phyloP scores from a whole-genome alignment of 2,329 filamentous ascomycete species.

The Amesomyces nigricolor region DNA sequence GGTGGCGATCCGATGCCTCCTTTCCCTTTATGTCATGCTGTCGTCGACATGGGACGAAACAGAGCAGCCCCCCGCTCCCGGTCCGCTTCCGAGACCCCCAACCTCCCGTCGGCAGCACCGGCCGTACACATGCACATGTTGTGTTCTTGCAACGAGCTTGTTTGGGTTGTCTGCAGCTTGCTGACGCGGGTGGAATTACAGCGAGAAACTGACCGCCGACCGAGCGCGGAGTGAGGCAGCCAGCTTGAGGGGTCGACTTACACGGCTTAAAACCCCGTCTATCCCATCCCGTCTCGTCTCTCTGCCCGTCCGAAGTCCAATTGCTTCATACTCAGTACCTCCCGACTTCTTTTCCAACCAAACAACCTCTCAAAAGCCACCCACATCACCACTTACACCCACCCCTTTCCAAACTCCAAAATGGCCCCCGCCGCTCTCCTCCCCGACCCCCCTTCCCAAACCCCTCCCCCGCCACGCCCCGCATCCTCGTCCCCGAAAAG shows the following conservation, averaged over 20 bases:
- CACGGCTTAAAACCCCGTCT: not conserved
- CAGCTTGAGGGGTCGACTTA: not conserved
- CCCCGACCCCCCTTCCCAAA: constrained; percentile 18
- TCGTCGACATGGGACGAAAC: not conserved
- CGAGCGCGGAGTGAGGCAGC: not conserved
- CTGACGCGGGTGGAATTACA: not conserved
- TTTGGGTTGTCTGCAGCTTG: constrained; percentile 2
- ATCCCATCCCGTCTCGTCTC: not conserved
- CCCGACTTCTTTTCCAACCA: not conserved
- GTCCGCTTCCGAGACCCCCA: not conserved
- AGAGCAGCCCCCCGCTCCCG: not conserved
- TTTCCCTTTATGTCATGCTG: constrained; percentile 4
- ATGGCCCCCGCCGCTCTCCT: constrained; percentile 29
- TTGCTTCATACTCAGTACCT: not conserved
- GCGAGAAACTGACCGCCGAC: not conserved
- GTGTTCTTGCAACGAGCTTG: not conserved
- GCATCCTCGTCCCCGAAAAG: constrained; percentile 72
- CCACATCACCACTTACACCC: not conserved
- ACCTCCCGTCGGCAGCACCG: not conserved
- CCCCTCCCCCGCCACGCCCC: constrained; percentile 27
- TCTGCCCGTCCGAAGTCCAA: not conserved
- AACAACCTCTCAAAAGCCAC: not conserved
- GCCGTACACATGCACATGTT: not conserved
- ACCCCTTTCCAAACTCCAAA: too few species aligned
- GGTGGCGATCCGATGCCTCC: not conserved